A percentile compares a stretch with the other conserved stretches of the same genome.
phyloP scores from a whole-genome alignment of 169 alveolate genomes.

The Eimeria falciformis region DNA sequence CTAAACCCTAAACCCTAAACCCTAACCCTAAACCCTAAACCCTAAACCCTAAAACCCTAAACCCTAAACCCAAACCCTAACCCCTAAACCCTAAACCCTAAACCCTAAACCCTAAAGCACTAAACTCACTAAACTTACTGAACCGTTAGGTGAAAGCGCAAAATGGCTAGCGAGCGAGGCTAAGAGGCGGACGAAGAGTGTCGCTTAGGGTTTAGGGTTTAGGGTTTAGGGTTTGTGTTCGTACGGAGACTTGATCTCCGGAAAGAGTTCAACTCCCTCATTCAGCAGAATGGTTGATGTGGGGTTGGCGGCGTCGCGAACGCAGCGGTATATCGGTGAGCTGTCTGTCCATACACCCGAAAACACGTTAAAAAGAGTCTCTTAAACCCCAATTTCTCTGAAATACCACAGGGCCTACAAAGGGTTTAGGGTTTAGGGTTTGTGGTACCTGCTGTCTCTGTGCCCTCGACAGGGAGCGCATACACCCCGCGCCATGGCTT shows the following conservation, averaged over 20 bases:
- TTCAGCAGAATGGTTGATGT: background rate
- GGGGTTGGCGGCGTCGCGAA: slow-evolving; percentile 36
- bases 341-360: slow-evolving; percentile 33
- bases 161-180: no score
- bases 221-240: slow-evolving; percentile 48
- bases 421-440: no score
- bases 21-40: slow-evolving; percentile 30
- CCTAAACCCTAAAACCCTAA: background rate
- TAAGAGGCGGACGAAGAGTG: no score
- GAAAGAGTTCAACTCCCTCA: slow-evolving; percentile 6
- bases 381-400: no score
- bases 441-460: slow-evolving; percentile 22
- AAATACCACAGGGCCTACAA: no score
- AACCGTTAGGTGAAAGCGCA: no score
- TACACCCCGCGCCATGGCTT: background rate
- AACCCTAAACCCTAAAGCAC: no score
- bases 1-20: background rate
- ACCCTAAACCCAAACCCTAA: slow-evolving; percentile 32
- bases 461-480: slow-evolving; percentile 24
- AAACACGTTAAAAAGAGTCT: no score
- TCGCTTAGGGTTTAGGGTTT: slow-evolving; percentile 46
- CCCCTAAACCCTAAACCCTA: slow-evolving; percentile 30
- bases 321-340: slow-evolving; percentile 37
- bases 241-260: slow-evolving; percentile 40
- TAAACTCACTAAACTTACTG: no score